phyloP scores from a whole-genome alignment of 164 flowering plant species.

The Umbellularia californica region DNA sequence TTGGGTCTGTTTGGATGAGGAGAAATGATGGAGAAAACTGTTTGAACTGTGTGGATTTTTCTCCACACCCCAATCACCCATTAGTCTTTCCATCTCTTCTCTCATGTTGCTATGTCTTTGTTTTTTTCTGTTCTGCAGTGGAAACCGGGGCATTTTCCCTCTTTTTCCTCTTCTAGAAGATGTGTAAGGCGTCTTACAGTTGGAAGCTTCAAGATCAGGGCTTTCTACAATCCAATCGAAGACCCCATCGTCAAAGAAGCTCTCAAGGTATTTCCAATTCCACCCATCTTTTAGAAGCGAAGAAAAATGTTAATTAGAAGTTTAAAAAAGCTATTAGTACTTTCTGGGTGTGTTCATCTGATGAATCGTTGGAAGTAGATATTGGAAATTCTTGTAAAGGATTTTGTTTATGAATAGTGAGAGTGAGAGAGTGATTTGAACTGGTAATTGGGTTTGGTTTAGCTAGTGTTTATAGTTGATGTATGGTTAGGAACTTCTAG shows the following conservation, averaged over 20 bases:
- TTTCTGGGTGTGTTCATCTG: not conserved
- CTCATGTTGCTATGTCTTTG: too few species aligned
- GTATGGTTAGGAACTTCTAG: too few species aligned
- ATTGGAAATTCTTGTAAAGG: too few species aligned
- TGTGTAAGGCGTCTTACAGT: not conserved
- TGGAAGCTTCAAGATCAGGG: slow-evolving; percentile 12
- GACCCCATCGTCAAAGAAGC: slow-evolving; percentile 30
- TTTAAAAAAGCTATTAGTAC: not conserved
- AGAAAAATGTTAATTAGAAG: not conserved
- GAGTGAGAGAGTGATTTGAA: not conserved
- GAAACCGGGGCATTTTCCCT: not conserved
- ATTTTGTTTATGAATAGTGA: not conserved
- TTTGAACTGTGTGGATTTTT: too few species aligned
- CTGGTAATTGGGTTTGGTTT: too few species aligned
- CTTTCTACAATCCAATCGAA: slow-evolving; percentile 22
- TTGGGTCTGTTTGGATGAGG: too few species aligned
- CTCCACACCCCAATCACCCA: too few species aligned
- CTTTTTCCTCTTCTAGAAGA: not conserved
- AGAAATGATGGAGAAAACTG: too few species aligned
- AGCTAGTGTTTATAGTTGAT: too few species aligned
- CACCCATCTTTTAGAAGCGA: not conserved
- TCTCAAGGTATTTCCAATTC: slow-evolving; percentile 20
- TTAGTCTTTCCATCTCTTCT: too few species aligned
- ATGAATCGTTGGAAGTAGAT: not conserved
- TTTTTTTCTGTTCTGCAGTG: not conserved